These are phyloP conservation scores for Cladosporium colombiae DNA, from an alignment of 2,329 filamentous ascomycete genomes.

Conservation along the genomic window DNA sequence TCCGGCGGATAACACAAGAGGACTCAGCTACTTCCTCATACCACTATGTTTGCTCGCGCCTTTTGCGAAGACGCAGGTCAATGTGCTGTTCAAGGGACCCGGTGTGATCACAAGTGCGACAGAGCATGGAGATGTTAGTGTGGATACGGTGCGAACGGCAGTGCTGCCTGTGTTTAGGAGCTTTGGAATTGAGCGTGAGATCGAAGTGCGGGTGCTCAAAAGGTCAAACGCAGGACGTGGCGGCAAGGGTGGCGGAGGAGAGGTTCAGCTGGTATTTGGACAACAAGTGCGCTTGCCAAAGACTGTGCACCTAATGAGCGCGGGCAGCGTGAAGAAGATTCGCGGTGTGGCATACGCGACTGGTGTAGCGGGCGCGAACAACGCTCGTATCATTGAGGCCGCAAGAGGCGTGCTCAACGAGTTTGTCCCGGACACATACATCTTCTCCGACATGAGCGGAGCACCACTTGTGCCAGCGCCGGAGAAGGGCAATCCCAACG, in stretches of 20 bases:
- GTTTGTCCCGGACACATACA: slow-evolving; percentile 84
- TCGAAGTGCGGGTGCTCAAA: slow-evolving; percentile 80
- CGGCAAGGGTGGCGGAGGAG: slow-evolving; percentile 79
- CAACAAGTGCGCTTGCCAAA: slow-evolving; percentile 92
- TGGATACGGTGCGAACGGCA: slow-evolving; percentile 91
- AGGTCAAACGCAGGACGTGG: slow-evolving; percentile 75
- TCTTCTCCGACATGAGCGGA: slow-evolving; percentile 69
- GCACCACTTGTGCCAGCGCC: slow-evolving; percentile 65
- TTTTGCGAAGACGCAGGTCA: slow-evolving; percentile 88
- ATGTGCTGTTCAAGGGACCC: slow-evolving; percentile 83
- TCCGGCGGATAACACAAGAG: slow-evolving; percentile 73
- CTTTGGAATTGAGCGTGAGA: slow-evolving; percentile 83
- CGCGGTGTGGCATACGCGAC: slow-evolving; percentile 92
- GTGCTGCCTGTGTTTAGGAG: slow-evolving; percentile 85
- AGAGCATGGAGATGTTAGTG: slow-evolving; percentile 79
- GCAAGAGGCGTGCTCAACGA: slow-evolving; percentile 85
- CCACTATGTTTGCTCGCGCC: slow-evolving; percentile 88
- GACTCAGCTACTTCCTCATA: slow-evolving; percentile 88
- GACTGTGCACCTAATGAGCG: slow-evolving; percentile 83
- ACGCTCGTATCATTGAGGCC: slow-evolving; percentile 90
- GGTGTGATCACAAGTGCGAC: slow-evolving; percentile 92
- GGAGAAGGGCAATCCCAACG: slow-evolving; percentile 63
- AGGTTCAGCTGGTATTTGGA: slow-evolving; percentile 91
- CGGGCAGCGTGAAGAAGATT: slow-evolving; percentile 83
- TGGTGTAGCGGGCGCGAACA: slow-evolving; percentile 89